These are phyloP conservation scores for Solanum pinnatisectum DNA, from an alignment of 257 asterid species.

Conservation along the genomic window DNA sequence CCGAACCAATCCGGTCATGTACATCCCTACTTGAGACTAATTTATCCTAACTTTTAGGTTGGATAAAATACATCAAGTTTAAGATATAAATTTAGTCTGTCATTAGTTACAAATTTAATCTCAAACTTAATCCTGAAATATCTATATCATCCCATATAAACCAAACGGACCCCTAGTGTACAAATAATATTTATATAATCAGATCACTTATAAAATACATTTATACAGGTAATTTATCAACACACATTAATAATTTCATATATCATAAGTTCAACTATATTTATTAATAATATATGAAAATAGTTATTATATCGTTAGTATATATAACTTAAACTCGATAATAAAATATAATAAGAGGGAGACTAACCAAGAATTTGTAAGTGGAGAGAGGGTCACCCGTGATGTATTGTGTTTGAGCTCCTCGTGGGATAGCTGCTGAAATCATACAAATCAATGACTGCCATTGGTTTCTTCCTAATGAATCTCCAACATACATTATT, in stretches of 20 bases:
- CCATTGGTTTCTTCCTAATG: constrained; percentile 92
- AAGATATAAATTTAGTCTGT: too few species aligned
- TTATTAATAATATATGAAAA: background rate
- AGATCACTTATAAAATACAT: background rate
- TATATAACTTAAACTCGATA: background rate
- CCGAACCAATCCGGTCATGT: too few species aligned
- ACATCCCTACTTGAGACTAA: background rate
- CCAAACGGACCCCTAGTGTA: background rate
- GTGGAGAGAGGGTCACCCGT: constrained; percentile 70
- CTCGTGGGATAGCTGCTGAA: constrained; percentile 42
- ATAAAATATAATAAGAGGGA: background rate
- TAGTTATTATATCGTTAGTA: background rate
- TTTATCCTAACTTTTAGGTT: background rate
- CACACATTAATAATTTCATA: background rate
- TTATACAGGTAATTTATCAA: background rate
- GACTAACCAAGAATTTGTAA: constrained; percentile 52
- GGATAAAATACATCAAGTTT: background rate
- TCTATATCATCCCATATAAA: too few species aligned
- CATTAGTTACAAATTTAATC: too few species aligned
- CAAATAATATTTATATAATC: background rate
- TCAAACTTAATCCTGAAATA: background rate
- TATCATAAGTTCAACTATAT: background rate
- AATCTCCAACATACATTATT: constrained; percentile 95
- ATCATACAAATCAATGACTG: constrained; percentile 79
- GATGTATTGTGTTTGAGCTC: constrained; percentile 46